These are phyloP conservation scores for Cystoisospora suis DNA, from an alignment of 169 alveolate genomes.

Conservation along the genomic window DNA sequence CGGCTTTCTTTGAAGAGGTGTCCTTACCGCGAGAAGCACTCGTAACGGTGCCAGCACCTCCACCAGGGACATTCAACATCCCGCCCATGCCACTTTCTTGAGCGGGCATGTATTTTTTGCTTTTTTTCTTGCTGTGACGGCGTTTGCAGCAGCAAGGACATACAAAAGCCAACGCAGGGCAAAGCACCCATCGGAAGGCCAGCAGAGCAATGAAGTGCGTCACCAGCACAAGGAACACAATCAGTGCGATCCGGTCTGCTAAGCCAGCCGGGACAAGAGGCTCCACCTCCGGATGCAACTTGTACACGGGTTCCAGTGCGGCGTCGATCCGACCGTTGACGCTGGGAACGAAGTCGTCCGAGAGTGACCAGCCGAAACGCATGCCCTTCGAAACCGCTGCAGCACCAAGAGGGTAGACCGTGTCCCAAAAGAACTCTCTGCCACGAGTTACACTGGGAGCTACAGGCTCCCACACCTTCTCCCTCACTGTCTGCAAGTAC, in stretches of 20 bases:
- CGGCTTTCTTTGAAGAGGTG: background rate
- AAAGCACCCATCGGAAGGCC: background rate
- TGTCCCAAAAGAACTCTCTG: background rate
- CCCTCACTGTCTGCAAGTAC: background rate
- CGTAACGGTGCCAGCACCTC: background rate
- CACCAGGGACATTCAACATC: background rate
- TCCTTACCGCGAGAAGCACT: background rate
- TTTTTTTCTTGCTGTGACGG: background rate
- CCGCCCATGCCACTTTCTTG: background rate
- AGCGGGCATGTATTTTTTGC: background rate
- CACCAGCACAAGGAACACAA: background rate
- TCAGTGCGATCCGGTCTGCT: background rate
- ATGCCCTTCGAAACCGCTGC: background rate
- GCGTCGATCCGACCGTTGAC: conserved; percentile 31
- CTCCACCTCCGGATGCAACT: background rate
- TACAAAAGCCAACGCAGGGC: background rate
- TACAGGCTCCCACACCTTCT: background rate
- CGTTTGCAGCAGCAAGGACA: conserved; percentile 18
- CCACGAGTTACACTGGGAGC: background rate
- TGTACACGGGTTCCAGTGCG: background rate
- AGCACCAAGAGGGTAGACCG: background rate
- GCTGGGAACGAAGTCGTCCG: conserved; percentile 5
- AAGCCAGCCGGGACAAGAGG: background rate
- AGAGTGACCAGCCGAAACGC: background rate
- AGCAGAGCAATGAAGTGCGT: conserved; percentile 1